Base-by-base conservation (phyloP, 2,329 filamentous ascomycete species). In the Cercospora zeae-maydis region DNA sequence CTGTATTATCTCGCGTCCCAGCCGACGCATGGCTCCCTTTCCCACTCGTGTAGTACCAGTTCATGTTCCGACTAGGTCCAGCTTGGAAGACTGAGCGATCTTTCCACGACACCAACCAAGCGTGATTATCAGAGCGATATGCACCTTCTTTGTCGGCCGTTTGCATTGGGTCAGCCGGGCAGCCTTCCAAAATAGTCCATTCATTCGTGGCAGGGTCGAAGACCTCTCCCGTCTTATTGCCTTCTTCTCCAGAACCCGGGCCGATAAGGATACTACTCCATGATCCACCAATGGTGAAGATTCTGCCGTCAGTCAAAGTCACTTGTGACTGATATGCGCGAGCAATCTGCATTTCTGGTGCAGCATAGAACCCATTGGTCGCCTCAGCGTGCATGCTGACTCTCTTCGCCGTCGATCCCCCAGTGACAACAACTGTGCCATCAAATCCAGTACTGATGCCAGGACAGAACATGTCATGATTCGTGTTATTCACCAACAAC, bases 21-120 rank as follows among this genome's bases (percentile, higher is more conserved):
- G 82, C 83, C 6, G 71, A 64, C 4, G 67, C 66, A 13, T 77
- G 68, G 13, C 71, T 70, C 1, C 84, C 83, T 33, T 70, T 72
- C 9, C 78, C 80, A 1, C 66, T 67, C 0, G 79, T 82, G 36
- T 76, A 74, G 66, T 82, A 86, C 85, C 84, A 87, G 69, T 86
- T 81, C 80, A 85, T 84, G 1, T 76, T 73, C 52, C 74, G 79
- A 55, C 78, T 81, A 0, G 83, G 84, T 0, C 84, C 83, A 1
- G 82, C 83, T n/a, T 49, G 42, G 6, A 85, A 83, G 8, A 83
- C 77, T 78, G 81, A 84, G 10, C 71, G 77, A 59, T 83, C 82
- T 0, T 84, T 74, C 83, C 82, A 84, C 21, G 42, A 49, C 42
- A 49, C 27, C 7, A 49, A n/a, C 42, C 42, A 49, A 30, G 71